Base-by-base conservation (phyloP, 2,329 filamentous ascomycete genomes). In the Aspergillus clavatus region DNA sequence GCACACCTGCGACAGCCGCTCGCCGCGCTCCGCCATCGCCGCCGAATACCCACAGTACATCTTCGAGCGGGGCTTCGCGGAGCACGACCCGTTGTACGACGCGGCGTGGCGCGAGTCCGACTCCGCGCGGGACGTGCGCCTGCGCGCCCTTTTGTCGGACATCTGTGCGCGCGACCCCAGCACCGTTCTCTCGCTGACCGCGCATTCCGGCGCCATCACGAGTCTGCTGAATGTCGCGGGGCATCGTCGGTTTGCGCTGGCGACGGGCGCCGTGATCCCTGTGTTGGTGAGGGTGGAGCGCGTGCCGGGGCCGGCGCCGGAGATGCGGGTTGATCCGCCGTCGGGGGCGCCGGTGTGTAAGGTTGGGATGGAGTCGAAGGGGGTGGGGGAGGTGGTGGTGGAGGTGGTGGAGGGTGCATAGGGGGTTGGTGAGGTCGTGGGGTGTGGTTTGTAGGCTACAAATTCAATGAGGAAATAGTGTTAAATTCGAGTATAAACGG, bases 1-100 rank as follows among this genome's bases (percentile, higher is more conserved):
- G 22, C 80, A 83, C 59, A 83, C 80, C 1, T 84, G 81, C 58
- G 79, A 83, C 61, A 72, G 74, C 11, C 72, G 81, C 7, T 76
- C 73, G 29, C 68, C 62, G 48, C 72, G 68, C 46, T 66, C 73
- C 0, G 69, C 63, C 36, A 81, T 83, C 46, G 56, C 61, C 10
- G 29, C 58, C 1, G 66, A 69, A 38, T 81, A 76, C 53, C 78
- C 79, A 0, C 52, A 52, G 2, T 81, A 72, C 59, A 60, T 41
- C 0, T 72, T 83, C 51, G 80, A 83, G 54, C 54, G 61, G 3
- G 72, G 70, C 0, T 82, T 84, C 46, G 53, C 69, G 0, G 78
- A 82, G 51, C 53, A 72, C 0, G 81, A 83, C 55, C 66, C 70
- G 11, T 66, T 80, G 22, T 82, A 78, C 75, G 66, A 65, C 4